Conservation (phyloP, 1,284 basidiomycete genomes). For the Schizophyllum commune region DNA sequence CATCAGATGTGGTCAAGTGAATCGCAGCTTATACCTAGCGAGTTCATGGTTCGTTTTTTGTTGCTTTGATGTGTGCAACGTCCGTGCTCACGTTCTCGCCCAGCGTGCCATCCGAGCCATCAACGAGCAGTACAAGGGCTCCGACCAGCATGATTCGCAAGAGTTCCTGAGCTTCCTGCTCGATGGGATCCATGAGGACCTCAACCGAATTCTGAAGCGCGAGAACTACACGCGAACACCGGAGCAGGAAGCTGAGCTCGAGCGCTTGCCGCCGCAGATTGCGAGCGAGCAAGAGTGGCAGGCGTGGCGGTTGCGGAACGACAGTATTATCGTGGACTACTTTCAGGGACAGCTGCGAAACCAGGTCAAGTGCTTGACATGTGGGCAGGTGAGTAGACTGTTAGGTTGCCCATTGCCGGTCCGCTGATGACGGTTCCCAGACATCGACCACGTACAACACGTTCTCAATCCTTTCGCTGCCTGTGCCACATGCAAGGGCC, state of each 20-base stretch:
- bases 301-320: slow-evolving; percentile 85
- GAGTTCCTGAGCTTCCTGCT: slow-evolving; percentile 94
- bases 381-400: slow-evolving; percentile 62
- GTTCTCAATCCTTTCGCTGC: slow-evolving; percentile 94
- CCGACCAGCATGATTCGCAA: slow-evolving; percentile 96
- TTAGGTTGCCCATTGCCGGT: slow-evolving; percentile 1
- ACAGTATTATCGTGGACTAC: slow-evolving; percentile 92
- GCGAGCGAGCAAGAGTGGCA: slow-evolving; percentile 92
- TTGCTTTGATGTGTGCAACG: background rate
- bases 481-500: slow-evolving; percentile 54
- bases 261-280: slow-evolving; percentile 79
- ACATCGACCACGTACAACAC: slow-evolving; percentile 97
- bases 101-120: slow-evolving; percentile 81
- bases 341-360: slow-evolving; percentile 98
- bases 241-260: slow-evolving; percentile 82
- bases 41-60: slow-evolving; percentile 67
- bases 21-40: slow-evolving; percentile 76
- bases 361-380: slow-evolving; percentile 85
- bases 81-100: background rate
- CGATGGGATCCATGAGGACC: slow-evolving; percentile 94
- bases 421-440: slow-evolving; percentile 32
- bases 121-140: slow-evolving; percentile 84
- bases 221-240: slow-evolving; percentile 72
- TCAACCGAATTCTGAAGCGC: slow-evolving; percentile 74
- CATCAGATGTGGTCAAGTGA: slow-evolving; percentile 87